Conservation (phyloP, 2,329 filamentous ascomycete genomes). For the Exophiala xenobiotica region DNA sequence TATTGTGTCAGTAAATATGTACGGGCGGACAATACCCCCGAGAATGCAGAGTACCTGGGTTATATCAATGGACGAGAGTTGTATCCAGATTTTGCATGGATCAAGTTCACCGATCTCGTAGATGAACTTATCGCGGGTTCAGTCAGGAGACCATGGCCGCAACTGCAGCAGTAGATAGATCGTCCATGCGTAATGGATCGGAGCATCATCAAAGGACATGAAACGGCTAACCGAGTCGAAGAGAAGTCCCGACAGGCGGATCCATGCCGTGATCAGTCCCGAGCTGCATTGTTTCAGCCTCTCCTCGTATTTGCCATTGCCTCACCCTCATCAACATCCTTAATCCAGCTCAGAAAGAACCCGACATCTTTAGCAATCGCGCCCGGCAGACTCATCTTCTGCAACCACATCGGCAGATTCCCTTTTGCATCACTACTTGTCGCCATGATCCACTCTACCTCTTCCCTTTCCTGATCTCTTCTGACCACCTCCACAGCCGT, state of each 20-base stretch:
- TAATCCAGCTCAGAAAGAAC: constrained; percentile 65
- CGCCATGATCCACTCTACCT: constrained; percentile 74
- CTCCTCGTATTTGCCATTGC: neutral
- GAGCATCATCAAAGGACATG: no score
- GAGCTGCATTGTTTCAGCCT: neutral
- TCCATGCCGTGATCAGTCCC: no score
- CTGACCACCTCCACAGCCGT: constrained; percentile 28
- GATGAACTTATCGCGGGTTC: constrained; percentile 44
- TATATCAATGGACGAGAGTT: constrained; percentile 54
- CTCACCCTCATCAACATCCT: constrained; percentile 40
- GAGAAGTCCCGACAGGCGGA: no score
- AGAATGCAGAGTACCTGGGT: constrained; percentile 55
- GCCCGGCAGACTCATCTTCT: constrained; percentile 62
- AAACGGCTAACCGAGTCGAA: no score
- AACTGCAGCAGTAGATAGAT: neutral
- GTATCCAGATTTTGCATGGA: constrained; percentile 52
- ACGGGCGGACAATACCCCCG: constrained; percentile 55
- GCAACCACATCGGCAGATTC: constrained; percentile 63
- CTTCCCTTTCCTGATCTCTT: constrained; percentile 11
- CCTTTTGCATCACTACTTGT: constrained; percentile 71
- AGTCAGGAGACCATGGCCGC: constrained; percentile 37
- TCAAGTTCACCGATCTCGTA: constrained; percentile 42
- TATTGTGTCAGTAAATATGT: constrained; percentile 50
- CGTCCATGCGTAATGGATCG: no score
- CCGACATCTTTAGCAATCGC: constrained; percentile 70